Evolutionary conservation across 1,284 basidiomycete genomes (phyloP), one percentile per base, ranked within the genome.

Genomic region (Megacollybia platyphylla): DNA sequence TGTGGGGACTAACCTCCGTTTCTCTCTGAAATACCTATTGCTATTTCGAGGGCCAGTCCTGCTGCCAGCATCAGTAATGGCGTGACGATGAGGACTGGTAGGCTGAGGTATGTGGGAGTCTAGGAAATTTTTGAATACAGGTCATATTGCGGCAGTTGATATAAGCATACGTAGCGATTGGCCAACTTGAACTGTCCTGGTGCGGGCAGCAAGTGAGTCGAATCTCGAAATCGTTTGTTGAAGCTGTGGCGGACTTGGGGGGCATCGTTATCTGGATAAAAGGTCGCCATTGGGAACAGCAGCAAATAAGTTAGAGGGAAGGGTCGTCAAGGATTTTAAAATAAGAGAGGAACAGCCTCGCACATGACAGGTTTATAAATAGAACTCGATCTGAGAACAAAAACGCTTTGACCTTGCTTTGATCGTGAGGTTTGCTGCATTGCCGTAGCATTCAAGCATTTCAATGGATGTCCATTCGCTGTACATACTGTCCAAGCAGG

Each of bases 31-130:
- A 74, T 31, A 37, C 54, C 49, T 27, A 67, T 54, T 13, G 55
- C 69, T 11, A 70, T 50, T 47, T 77, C 71, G 15, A 82, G 50
- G 1, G 50, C 70, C 26, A 78, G 53, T 2, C 71, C 79, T 5
- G 76, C 39, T 2, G 46, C 24, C 17, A 76, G 51, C 58, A 74
- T 69, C 20, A 70, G 20, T 2, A 66, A 28, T 24, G 68, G 61
- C 5, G 63, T 58, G 0, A 55, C 59, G 9, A 68, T 40, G 2
- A 70, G 62, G 17, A 72, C 52, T 49, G 65, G 65, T 31, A 69
- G 52, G 20, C 57, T 63, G 51, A 74, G 52, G 4, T 63, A 45
- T 2, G 67, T 41, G 8, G 73, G 68, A 47, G 71, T 64, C 77
- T 79, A 50, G 20, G 4, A 24, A 24, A 24, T 5, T 24, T 5